phyloP scores from a whole-genome alignment of 1,284 basidiomycete genomes.

The Pholiota adiposa region DNA sequence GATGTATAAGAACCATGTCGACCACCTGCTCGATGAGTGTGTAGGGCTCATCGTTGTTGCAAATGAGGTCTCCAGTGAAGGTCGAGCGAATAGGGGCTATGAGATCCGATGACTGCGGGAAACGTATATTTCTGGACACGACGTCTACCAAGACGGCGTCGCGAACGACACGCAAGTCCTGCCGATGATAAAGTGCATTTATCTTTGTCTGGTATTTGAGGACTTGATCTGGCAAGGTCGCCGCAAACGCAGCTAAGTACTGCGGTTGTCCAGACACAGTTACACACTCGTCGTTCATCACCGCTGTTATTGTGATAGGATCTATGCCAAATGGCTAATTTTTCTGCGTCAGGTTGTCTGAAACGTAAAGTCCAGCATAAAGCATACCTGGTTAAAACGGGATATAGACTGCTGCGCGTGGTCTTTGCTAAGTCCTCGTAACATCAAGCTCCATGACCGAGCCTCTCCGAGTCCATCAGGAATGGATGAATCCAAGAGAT shows the following conservation, averaged over 20 bases:
- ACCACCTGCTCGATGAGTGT: conserved; percentile 52
- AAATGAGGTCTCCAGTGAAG: conserved; percentile 45
- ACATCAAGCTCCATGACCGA: conserved; percentile 57
- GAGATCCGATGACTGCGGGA: conserved; percentile 52
- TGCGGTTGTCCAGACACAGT: conserved; percentile 65
- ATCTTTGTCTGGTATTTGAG: conserved; percentile 47
- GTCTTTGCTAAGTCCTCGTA: conserved; percentile 43
- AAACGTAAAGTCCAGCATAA: not conserved
- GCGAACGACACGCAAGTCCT: conserved; percentile 38
- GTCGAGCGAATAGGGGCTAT: conserved; percentile 52
- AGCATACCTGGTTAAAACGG: conserved; percentile 40
- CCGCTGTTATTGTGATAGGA: conserved; percentile 52
- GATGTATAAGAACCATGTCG: conserved; percentile 61
- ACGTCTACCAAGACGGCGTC: conserved; percentile 49
- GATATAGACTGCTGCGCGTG: conserved; percentile 42
- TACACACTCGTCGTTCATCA: conserved; percentile 49
- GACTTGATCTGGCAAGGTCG: conserved; percentile 35
- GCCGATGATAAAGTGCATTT: conserved; percentile 58
- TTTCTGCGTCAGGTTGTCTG: not conserved
- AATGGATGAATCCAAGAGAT: conserved; percentile 22
- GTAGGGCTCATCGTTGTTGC: conserved; percentile 22
- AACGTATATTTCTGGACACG: conserved; percentile 45
- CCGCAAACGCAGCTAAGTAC: conserved; percentile 46
- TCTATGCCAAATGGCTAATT: conserved; percentile 25
- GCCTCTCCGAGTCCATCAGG: conserved; percentile 28